Conservation (phyloP, 345 rosid species). For the Populus davidiana region DNA sequence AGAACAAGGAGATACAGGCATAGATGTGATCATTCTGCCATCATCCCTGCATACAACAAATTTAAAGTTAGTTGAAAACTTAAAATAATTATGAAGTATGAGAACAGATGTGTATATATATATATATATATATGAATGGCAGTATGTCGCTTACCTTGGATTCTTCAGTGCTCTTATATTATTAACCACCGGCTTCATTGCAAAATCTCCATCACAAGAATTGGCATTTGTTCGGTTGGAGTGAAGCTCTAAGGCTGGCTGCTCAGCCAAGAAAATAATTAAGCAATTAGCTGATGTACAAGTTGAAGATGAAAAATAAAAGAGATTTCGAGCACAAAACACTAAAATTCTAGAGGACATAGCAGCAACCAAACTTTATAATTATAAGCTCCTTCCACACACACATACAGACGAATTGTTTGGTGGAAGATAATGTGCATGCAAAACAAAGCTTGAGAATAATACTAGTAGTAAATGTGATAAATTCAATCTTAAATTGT, state of each 20-base stretch:
- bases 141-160: constrained; percentile 47
- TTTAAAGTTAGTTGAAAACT: constrained; percentile 7
- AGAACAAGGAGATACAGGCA: constrained; percentile 88
- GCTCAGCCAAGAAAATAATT: constrained; percentile 24
- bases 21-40: constrained; percentile 61
- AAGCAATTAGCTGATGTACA: constrained; percentile 15
- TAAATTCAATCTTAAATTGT: not conserved
- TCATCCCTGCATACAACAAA: constrained; percentile 52
- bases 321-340: not conserved
- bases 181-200: constrained; percentile 34
- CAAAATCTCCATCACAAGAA: constrained; percentile 46
- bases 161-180: constrained; percentile 43
- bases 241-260: constrained; percentile 68
- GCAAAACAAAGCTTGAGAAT: not conserved
- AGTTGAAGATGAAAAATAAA: not conserved
- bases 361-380: not conserved
- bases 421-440: not conserved
- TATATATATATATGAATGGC: not conserved
- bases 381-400: not conserved
- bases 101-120: not conserved
- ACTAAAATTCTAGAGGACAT: not conserved
- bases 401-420: no score
- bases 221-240: constrained; percentile 43
- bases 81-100: not conserved
- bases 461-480: not conserved